phyloP scores from a whole-genome alignment of 2,329 filamentous ascomycete species.

The Chaetomium sp. region DNA sequence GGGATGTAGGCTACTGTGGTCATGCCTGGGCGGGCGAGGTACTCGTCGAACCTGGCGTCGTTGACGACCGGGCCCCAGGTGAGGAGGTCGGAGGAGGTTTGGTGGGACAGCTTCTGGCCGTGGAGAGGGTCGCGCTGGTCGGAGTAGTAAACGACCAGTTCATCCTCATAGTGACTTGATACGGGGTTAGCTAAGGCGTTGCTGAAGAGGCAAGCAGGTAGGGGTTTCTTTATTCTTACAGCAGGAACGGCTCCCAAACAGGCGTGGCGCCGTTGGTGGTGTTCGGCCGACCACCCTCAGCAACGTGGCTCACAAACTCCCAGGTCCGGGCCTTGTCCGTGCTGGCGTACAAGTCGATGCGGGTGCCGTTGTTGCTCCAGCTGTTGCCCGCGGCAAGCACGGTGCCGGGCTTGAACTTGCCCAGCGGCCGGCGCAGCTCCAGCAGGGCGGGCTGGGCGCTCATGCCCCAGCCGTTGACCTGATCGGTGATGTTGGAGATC shows the following conservation, averaged over 20 bases:
- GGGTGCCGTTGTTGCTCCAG: conserved; percentile 54
- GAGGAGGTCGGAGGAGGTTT: conserved; percentile 51
- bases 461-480: conserved; percentile 57
- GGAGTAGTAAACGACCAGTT: conserved; percentile 62
- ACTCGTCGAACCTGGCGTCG: conserved; percentile 57
- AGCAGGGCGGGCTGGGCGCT: conserved; percentile 65
- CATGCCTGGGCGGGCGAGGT: conserved; percentile 63
- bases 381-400: conserved; percentile 56
- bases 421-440: conserved; percentile 51
- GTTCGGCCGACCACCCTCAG: conserved; percentile 51
- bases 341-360: conserved; percentile 64
- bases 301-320: conserved; percentile 60
- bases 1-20: conserved; percentile 36
- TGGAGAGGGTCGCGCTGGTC: conserved; percentile 61
- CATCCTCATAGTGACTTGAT: conserved; percentile 40
- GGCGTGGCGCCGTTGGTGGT: conserved; percentile 60
- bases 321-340: conserved; percentile 54
- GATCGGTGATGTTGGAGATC: conserved; percentile 55
- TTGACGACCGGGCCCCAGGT: conserved; percentile 54
- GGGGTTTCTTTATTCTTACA: conserved; percentile 21
- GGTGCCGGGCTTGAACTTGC: conserved; percentile 53
- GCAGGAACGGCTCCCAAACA: conserved; percentile 66
- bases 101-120: conserved; percentile 64
- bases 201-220: neutral
- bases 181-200: neutral